Percentiles rank a stretch among this genome's conserved stretches.
These are phyloP conservation scores for Fusarium tanahbumbuense DNA, from an alignment of 2,329 filamentous ascomycete species.

Conservation along the genomic window DNA sequence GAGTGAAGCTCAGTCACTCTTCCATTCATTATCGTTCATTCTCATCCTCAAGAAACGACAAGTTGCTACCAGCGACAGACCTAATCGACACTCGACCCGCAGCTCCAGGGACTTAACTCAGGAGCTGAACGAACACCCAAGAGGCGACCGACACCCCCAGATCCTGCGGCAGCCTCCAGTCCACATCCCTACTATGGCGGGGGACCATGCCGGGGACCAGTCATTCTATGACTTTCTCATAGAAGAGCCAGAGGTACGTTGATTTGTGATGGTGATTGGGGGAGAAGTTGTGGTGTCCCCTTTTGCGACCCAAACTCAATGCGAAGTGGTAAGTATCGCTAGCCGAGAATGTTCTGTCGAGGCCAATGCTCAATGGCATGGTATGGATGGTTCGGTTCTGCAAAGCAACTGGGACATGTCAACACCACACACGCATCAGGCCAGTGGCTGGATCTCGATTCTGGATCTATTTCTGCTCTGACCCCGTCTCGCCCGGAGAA, in stretches of 20 bases:
- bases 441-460: conserved; percentile 45
- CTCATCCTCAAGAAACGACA: conserved; percentile 16
- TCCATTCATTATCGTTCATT: conserved; percentile 10
- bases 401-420: conserved; percentile 37
- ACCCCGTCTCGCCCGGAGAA: conserved; percentile 10
- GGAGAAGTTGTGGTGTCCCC: conserved; percentile 12
- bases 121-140: conserved; percentile 26
- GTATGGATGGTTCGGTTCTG: conserved; percentile 7
- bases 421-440: conserved; percentile 37
- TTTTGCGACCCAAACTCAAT: conserved; percentile 25
- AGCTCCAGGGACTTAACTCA: conserved; percentile 17
- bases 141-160: conserved; percentile 13
- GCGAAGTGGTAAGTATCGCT: conserved; percentile 18
- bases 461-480: conserved; percentile 10
- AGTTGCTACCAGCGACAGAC: conserved; percentile 14
- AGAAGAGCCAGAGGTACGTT: conserved; percentile 46
- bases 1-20: conserved; percentile 22
- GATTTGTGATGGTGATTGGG: background rate
- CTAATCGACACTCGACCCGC: conserved; percentile 23
- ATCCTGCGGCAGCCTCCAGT: conserved; percentile 22
- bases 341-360: conserved; percentile 15
- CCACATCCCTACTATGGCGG: conserved; percentile 41
- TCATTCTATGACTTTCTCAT: conserved; percentile 49
- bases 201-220: conserved; percentile 40
- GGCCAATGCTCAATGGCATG: conserved; percentile 25